A percentile compares a stretch with the other conserved stretches of the same genome.
Conservation (phyloP, 2,329 filamentous ascomycete species). For the Xylaria polymorpha region DNA sequence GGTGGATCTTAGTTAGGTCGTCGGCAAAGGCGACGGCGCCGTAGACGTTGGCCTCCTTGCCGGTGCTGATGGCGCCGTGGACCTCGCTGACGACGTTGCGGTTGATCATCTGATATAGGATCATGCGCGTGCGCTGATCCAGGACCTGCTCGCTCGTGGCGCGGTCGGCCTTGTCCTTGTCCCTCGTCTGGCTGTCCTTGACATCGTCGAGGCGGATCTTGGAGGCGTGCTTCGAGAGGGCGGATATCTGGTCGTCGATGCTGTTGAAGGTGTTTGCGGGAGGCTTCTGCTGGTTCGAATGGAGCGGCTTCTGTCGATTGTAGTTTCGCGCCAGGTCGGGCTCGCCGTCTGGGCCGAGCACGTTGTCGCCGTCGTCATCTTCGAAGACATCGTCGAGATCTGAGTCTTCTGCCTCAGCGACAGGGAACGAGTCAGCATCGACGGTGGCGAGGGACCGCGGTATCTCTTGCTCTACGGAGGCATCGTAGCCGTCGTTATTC, state of each 20-base stretch:
- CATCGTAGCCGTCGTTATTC: slow-evolving; percentile 58
- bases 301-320: slow-evolving; percentile 82
- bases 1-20: slow-evolving; percentile 70
- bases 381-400: slow-evolving; percentile 55
- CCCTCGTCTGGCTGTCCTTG: slow-evolving; percentile 64
- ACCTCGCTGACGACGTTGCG: slow-evolving; percentile 88
- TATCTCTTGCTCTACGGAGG: slow-evolving; percentile 50
- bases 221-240: slow-evolving; percentile 83
- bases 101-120: slow-evolving; percentile 95
- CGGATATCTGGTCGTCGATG: slow-evolving; percentile 87
- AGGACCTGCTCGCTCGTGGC: slow-evolving; percentile 95
- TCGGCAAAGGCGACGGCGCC: slow-evolving; percentile 78
- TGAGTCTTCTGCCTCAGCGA: slow-evolving; percentile 47
- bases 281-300: slow-evolving; percentile 82
- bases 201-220: slow-evolving; percentile 84
- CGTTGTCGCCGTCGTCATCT: slow-evolving; percentile 30
- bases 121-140: slow-evolving; percentile 94
- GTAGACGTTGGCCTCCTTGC: slow-evolving; percentile 99
- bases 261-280: slow-evolving; percentile 81
- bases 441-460: slow-evolving; percentile 47
- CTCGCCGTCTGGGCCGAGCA: slow-evolving; percentile 63
- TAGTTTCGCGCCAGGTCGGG: slow-evolving; percentile 86
- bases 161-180: slow-evolving; percentile 90
- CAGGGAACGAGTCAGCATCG: slow-evolving; percentile 21
- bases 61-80: slow-evolving; percentile 94